phyloP scores from a whole-genome alignment of 2,329 filamentous ascomycete species.

The Monilinia aucupariae region DNA sequence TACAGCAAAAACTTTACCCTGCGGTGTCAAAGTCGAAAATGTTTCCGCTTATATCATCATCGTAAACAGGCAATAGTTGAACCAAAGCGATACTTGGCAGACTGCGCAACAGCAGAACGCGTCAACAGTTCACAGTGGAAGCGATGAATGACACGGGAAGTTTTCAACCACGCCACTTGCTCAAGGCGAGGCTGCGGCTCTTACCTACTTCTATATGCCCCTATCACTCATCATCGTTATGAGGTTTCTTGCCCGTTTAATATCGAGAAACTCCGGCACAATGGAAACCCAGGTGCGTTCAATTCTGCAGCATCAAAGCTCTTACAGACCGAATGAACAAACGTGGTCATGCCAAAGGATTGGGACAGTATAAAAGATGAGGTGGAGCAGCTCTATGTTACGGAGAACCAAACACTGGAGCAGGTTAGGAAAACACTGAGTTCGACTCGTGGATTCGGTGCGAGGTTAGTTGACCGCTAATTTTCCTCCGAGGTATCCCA shows the following conservation, averaged over 20 bases:
- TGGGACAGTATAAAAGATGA: constrained; percentile 22
- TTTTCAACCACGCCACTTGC: constrained; percentile 7
- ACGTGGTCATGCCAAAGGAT: constrained; percentile 21
- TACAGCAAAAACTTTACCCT: background rate
- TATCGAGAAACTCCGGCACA: background rate
- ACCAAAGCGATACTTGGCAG: constrained; percentile 4
- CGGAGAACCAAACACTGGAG: constrained; percentile 19
- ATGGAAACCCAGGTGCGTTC: background rate
- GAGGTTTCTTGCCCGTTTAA: background rate
- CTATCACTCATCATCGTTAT: background rate
- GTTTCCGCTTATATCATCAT: constrained; percentile 9
- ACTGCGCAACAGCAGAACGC: constrained; percentile 7
- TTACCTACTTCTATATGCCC: background rate
- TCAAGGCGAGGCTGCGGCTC: constrained; percentile 10
- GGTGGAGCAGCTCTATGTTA: constrained; percentile 22
- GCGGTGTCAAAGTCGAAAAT: background rate
- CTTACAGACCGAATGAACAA: constrained; percentile 5
- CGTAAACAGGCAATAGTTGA: background rate
- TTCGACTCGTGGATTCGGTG: constrained; percentile 20
- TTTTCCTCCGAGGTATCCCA: too few relatives aligned
- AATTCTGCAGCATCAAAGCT: background rate
- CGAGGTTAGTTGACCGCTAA: constrained; percentile 19
- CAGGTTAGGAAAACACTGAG: constrained; percentile 20
- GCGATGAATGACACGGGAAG: background rate
- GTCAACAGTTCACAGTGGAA: constrained; percentile 3